Evolutionary conservation across 768 basidiomycete genomes (phyloP).

Genomic region (Coprinopsis strossmayeri): DNA sequence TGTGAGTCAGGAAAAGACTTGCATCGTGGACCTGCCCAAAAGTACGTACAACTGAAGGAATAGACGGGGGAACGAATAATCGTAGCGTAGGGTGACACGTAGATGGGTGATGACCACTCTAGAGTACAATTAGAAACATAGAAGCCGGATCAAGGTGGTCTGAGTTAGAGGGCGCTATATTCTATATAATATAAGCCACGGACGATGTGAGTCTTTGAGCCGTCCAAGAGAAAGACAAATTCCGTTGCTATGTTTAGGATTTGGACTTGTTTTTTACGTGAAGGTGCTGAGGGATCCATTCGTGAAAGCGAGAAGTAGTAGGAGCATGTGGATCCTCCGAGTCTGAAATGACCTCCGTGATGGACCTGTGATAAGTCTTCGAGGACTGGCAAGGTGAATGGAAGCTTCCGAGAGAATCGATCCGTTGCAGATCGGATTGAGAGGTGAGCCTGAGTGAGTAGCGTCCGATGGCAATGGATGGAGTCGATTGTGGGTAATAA

Average conservation of each 20-base stretch:
- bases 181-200: too few species aligned
- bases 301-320: background rate
- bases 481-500: constrained; percentile 9
- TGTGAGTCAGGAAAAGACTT: too few species aligned
- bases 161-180: background rate
- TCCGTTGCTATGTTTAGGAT: too few species aligned
- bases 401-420: too few species aligned
- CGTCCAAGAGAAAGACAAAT: too few species aligned
- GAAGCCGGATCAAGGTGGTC: constrained; percentile 1
- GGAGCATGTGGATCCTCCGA: constrained; percentile 5
- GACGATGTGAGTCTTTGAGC: too few species aligned
- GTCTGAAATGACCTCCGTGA: background rate
- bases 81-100: too few species aligned
- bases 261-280: too few species aligned
- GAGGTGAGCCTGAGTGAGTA: background rate
- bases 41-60: too few species aligned
- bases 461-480: constrained; percentile 11
- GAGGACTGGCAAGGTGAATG: background rate
- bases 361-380: background rate
- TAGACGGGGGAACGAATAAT: too few species aligned
- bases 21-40: too few species aligned
- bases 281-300: background rate
- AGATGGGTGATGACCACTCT: background rate
- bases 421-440: background rate
- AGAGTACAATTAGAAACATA: background rate